Conservation (phyloP, 78 protist species). For the Dictyostelium intermedium region DNA sequence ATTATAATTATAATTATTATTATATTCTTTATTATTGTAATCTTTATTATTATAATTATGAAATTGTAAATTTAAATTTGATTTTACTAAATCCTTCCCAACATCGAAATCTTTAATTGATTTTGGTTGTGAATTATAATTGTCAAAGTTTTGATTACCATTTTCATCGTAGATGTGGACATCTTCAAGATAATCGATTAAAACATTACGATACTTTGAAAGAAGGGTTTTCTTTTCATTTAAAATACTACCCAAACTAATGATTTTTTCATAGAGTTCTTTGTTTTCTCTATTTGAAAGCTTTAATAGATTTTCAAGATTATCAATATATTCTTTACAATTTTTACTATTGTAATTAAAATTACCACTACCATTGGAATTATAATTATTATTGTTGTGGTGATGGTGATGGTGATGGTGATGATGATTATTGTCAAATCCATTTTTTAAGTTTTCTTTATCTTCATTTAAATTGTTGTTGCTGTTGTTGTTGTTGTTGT, state of each 20-base stretch:
- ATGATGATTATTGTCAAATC: neutral
- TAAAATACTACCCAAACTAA: neutral
- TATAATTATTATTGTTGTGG: neutral
- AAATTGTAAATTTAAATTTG: neutral
- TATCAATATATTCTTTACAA: neutral
- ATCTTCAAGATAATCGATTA: neutral
- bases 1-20: too few species aligned
- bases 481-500: neutral
- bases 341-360: neutral
- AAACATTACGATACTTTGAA: neutral
- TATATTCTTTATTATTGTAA: neutral
- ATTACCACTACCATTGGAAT: neutral
- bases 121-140: neutral
- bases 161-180: neutral
- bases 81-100: neutral
- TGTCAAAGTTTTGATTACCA: neutral
- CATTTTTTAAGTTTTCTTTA: neutral
- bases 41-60: neutral
- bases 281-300: neutral
- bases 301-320: neutral
- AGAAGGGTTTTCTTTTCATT: neutral
- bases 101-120: neutral
- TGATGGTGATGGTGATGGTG: neutral
- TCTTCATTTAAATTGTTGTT: neutral
- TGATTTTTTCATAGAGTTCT: neutral